These are phyloP conservation scores for Blastobotrys americana DNA, from an alignment of 805 yeast genomes.

Conservation along the genomic window DNA sequence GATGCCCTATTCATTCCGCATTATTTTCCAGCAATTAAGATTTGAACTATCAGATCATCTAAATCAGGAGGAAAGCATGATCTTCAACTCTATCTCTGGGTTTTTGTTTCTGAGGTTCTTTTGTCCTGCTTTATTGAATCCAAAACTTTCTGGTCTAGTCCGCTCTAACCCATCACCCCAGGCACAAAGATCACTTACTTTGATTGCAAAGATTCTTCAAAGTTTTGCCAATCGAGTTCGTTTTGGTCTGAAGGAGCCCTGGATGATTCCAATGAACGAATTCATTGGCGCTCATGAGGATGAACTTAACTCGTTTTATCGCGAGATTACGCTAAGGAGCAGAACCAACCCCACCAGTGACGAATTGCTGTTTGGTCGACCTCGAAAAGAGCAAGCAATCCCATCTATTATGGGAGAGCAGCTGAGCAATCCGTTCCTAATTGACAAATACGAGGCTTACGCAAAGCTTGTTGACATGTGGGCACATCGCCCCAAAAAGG, in stretches of 20 bases:
- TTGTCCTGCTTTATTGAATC: constrained; percentile 89
- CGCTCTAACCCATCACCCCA: constrained; percentile 63
- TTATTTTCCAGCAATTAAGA: constrained; percentile 56
- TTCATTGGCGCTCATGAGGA: constrained; percentile 53
- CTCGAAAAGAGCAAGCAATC: constrained; percentile 19
- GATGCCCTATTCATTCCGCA: constrained; percentile 60
- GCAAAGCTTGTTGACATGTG: constrained; percentile 28
- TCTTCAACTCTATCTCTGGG: constrained; percentile 72
- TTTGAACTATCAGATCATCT: constrained; percentile 13
- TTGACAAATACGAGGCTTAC: constrained; percentile 29
- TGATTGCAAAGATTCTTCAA: constrained; percentile 67
- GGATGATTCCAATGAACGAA: constrained; percentile 59
- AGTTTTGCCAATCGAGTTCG: constrained; percentile 68
- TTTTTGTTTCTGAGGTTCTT: constrained; percentile 77
- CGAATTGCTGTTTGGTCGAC: constrained; percentile 13
- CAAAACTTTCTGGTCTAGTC: constrained; percentile 72
- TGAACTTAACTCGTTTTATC: constrained; percentile 63
- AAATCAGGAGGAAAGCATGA: constrained; percentile 20
- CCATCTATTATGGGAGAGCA: constrained; percentile 21
- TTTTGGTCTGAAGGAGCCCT: constrained; percentile 81
- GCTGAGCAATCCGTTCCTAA: constrained; percentile 30
- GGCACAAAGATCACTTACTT: constrained; percentile 69
- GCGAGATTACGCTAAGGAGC: constrained; percentile 45
- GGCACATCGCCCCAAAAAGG: constrained; percentile 7
- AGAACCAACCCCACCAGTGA: neutral